Evolutionary conservation across 2,329 filamentous ascomycete species (phyloP).

Genomic region (Sclerotinia borealis): DNA sequence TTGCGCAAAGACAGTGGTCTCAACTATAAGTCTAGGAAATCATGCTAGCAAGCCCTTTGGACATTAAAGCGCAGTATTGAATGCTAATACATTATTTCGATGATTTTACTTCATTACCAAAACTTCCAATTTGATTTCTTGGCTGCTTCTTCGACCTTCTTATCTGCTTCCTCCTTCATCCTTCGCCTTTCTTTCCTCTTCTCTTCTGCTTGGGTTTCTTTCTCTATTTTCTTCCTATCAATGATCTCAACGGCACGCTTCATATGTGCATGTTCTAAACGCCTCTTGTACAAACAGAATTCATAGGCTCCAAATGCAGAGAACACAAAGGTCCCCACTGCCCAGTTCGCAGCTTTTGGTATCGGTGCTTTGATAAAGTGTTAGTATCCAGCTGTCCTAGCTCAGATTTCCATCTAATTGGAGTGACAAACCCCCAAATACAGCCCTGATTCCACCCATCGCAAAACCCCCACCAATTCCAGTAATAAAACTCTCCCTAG

Average conservation of each 20-base stretch:
- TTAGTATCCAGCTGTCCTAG: neutral
- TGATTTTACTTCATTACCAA: conserved; percentile 23
- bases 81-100: neutral
- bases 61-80: conserved; percentile 1
- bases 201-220: conserved; percentile 42
- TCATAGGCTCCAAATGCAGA: conserved; percentile 71
- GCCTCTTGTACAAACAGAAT: conserved; percentile 71
- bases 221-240: conserved; percentile 63
- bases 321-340: conserved; percentile 68
- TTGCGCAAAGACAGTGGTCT: neutral
- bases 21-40: neutral
- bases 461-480: conserved; percentile 77
- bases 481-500: conserved; percentile 72
- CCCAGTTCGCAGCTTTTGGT: conserved; percentile 73
- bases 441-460: conserved; percentile 65
- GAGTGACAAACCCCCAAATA: conserved; percentile 62
- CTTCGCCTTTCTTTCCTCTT: conserved; percentile 38
- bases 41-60: neutral
- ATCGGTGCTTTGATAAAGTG: conserved; percentile 47
- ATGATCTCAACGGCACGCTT: conserved; percentile 79
- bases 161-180: conserved; percentile 39
- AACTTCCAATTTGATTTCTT: conserved; percentile 30
- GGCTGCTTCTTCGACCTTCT: conserved; percentile 23
- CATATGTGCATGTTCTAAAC: conserved; percentile 75
- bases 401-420: neutral